phyloP scores from a whole-genome alignment of 768 basidiomycete genomes.

The Termitomyces sp. region DNA sequence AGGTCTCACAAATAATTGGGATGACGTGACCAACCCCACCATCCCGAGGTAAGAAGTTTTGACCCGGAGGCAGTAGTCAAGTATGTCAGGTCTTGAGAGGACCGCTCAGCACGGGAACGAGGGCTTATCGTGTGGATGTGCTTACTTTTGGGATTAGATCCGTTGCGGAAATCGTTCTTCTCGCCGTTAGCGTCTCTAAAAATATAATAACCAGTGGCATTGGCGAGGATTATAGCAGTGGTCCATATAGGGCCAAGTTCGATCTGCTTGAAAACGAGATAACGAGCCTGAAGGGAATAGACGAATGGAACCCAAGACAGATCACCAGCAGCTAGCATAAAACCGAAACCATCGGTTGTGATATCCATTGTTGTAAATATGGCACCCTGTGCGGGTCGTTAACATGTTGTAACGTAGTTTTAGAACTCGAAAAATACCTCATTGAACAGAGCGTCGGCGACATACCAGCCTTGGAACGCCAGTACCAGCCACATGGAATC shows the following conservation, averaged over 20 bases:
- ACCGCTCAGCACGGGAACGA: background rate
- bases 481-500: conserved; percentile 92
- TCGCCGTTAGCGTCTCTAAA: conserved; percentile 87
- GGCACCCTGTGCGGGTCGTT: conserved; percentile 48
- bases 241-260: conserved; percentile 64
- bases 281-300: conserved; percentile 91
- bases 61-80: conserved; percentile 69
- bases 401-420: background rate
- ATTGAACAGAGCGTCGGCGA: conserved; percentile 82
- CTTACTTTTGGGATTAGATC: conserved; percentile 89
- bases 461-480: conserved; percentile 83
- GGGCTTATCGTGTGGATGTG: background rate
- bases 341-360: conserved; percentile 95
- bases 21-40: conserved; percentile 95
- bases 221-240: conserved; percentile 53
- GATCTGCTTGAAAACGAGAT: conserved; percentile 83
- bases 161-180: conserved; percentile 94
- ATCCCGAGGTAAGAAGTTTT: conserved; percentile 89
- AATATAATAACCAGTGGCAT: conserved; percentile 81
- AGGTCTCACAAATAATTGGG: conserved; percentile 78
- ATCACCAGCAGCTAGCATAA: conserved; percentile 95
- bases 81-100: conserved; percentile 11
- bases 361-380: conserved; percentile 97
- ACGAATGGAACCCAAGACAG: conserved; percentile 92
- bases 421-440: conserved; percentile 49